Evolutionary conservation across 306 rosid genomes (phyloP).

Genomic region (Dalbergia cultrata): DNA sequence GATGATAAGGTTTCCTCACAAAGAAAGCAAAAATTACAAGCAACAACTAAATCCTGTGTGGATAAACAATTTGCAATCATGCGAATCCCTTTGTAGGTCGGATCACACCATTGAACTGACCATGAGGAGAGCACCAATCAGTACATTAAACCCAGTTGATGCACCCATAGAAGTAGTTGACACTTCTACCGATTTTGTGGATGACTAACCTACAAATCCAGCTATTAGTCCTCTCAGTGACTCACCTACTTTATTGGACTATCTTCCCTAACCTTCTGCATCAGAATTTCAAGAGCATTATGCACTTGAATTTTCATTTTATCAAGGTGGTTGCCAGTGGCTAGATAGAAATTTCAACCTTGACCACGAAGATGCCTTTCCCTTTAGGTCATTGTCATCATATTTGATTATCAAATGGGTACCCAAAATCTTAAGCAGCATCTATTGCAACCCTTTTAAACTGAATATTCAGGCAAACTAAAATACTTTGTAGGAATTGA

Average conservation of each 20-base stretch:
- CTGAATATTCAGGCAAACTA: background rate
- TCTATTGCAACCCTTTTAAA: background rate
- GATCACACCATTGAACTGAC: background rate
- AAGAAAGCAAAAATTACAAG: no score
- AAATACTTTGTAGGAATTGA: background rate
- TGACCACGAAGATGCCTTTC: background rate
- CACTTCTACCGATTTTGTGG: slow-evolving; percentile 5
- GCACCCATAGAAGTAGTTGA: background rate
- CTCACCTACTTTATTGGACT: background rate
- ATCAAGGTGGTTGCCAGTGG: background rate
- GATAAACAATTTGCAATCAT: background rate
- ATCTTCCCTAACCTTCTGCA: background rate
- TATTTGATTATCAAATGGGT: background rate
- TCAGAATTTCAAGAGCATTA: background rate
- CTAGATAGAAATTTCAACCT: background rate
- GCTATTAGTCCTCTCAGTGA: background rate
- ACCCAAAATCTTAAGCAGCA: background rate
- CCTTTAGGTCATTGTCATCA: background rate
- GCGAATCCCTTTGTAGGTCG: background rate
- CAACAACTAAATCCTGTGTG: background rate
- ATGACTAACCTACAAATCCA: background rate
- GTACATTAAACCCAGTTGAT: background rate
- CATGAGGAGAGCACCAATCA: background rate
- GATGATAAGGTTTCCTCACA: no score
- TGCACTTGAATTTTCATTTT: background rate